These are phyloP conservation scores for Catharanthus roseus DNA, from an alignment of 257 asterid genomes.

Conservation along the genomic window DNA sequence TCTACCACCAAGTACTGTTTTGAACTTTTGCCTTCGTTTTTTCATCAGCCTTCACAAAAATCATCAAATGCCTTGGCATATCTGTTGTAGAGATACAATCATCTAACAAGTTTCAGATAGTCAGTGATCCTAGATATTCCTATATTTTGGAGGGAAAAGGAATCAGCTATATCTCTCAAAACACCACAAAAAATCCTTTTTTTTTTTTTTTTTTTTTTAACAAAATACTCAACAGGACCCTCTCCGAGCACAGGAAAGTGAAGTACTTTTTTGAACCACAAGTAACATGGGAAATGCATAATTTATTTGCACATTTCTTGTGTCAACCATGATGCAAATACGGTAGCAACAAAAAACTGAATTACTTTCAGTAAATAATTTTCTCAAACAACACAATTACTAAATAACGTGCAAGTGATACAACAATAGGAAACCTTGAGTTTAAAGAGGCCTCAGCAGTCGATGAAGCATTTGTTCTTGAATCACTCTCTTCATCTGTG, in stretches of 20 bases:
- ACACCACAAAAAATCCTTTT: too few species aligned
- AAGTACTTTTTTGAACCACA: background rate
- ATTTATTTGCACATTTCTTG: background rate
- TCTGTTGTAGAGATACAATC: background rate
- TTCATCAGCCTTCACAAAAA: background rate
- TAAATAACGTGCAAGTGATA: constrained; percentile 5
- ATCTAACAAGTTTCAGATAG: background rate
- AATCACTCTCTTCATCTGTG: constrained; percentile 51
- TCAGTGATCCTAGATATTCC: background rate
- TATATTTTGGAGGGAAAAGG: background rate
- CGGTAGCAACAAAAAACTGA: background rate
- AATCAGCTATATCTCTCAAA: background rate
- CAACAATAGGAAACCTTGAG: constrained; percentile 36
- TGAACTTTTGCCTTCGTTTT: background rate
- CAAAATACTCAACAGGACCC: background rate
- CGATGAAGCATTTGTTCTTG: constrained; percentile 24
- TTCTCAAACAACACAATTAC: background rate
- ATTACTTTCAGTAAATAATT: background rate
- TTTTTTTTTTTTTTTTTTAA: background rate
- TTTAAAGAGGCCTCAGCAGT: constrained; percentile 31
- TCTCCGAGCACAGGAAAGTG: background rate
- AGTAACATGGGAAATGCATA: background rate
- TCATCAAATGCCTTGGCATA: background rate
- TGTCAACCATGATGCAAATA: background rate
- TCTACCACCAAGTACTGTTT: background rate